Conservation (phyloP, 805 yeast genomes). For the Cyberlindnera suaveolens region DNA sequence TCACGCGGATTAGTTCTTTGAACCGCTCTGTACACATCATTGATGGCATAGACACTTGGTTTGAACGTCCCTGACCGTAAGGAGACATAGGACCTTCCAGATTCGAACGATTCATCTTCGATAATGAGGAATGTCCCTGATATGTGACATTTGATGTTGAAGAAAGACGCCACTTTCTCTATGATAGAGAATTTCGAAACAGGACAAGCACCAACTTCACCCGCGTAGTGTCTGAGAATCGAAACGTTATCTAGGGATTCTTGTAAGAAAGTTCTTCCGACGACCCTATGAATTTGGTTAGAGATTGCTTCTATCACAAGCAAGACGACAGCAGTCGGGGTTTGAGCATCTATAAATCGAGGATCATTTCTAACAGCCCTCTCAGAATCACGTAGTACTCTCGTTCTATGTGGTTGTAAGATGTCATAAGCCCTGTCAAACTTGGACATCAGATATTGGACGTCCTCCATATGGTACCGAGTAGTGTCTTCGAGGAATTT, state of each 20-base stretch:
- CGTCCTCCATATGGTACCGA: constrained; percentile 7
- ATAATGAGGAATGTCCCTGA: constrained; percentile 7
- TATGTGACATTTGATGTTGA: constrained; percentile 3
- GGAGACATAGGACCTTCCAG: constrained; percentile 10
- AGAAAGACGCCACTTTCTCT: constrained; percentile 7
- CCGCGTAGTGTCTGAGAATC: constrained; percentile 12
- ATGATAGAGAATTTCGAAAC: constrained; percentile 5
- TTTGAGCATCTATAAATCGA: not conserved
- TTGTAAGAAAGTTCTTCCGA: not conserved
- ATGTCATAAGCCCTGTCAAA: constrained; percentile 18
- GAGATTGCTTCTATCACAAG: constrained; percentile 7
- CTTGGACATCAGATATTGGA: constrained; percentile 4
- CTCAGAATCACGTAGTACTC: constrained; percentile 1
- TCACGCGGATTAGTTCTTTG: not conserved
- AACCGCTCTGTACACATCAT: constrained; percentile 2
- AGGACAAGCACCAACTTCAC: constrained; percentile 9
- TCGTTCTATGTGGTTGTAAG: constrained; percentile 11
- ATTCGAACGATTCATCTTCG: constrained; percentile 2
- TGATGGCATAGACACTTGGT: constrained; percentile 3
- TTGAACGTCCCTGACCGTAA: constrained; percentile 1
- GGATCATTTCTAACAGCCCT: not conserved
- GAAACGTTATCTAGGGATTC: constrained; percentile 11
- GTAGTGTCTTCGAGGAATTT: not conserved
- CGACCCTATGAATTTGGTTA: constrained; percentile 2
- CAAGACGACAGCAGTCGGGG: constrained; percentile 7